phyloP scores from a whole-genome alignment of 2,329 filamentous ascomycete species.

The Sporothrix humicola region DNA sequence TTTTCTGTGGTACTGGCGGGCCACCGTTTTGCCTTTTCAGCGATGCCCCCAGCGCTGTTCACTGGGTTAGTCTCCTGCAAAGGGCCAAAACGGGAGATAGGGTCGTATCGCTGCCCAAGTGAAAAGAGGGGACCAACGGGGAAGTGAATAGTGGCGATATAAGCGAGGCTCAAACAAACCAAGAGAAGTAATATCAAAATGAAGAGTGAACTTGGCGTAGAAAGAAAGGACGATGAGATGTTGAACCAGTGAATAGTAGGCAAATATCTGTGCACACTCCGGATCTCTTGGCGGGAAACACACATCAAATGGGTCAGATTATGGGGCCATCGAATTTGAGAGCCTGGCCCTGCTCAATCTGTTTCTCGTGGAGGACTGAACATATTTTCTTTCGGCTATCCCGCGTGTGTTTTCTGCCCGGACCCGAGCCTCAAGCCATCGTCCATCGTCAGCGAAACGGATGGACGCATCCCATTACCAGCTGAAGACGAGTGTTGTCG shows the following conservation, averaged over 20 bases:
- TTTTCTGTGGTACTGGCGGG: neutral
- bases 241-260: no score
- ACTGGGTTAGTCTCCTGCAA: slow-evolving; percentile 30
- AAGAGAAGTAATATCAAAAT: neutral
- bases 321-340: neutral
- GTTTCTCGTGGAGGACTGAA: neutral
- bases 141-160: neutral
- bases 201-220: neutral
- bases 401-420: neutral
- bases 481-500: neutral
- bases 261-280: neutral
- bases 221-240: neutral
- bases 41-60: neutral
- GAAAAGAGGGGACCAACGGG: neutral
- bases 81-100: slow-evolving; percentile 25
- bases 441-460: neutral
- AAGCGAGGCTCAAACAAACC: neutral
- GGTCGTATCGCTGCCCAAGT: slow-evolving; percentile 26
- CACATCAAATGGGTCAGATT: slow-evolving; percentile 7
- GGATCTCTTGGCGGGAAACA: slow-evolving; percentile 13
- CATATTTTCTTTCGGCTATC: neutral
- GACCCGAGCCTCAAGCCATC: neutral
- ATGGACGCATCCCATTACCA: neutral
- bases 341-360: neutral
- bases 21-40: neutral